Conservation (phyloP, 805 yeast genomes). For the Hagleromyces aurorensis region DNA sequence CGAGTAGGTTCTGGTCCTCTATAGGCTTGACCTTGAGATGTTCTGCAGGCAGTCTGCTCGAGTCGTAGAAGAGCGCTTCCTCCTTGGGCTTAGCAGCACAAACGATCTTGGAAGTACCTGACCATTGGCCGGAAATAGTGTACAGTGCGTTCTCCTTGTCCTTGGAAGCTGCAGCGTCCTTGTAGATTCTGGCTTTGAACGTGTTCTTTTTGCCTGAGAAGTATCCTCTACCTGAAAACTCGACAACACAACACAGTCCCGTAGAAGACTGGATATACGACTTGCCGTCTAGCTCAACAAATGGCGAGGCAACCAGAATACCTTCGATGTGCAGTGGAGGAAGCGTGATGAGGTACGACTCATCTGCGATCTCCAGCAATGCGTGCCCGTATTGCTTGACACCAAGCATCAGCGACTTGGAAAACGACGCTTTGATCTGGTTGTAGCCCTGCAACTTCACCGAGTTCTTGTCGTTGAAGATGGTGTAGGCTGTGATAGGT, state of each 20-base stretch:
- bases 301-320: conserved; percentile 81
- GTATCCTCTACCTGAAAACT: conserved; percentile 88
- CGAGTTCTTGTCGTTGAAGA: conserved; percentile 63
- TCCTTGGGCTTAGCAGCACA: conserved; percentile 21
- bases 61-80: conserved; percentile 55
- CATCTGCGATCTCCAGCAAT: conserved; percentile 55
- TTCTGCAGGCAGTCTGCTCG: conserved; percentile 41
- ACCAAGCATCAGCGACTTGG: conserved; percentile 63
- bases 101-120: conserved; percentile 58
- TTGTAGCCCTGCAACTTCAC: conserved; percentile 80
- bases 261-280: conserved; percentile 75
- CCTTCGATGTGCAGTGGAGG: conserved; percentile 97
- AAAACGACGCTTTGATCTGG: conserved; percentile 77
- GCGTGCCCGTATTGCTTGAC: conserved; percentile 95
- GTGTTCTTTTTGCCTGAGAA: conserved; percentile 91
- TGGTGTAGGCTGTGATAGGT: conserved; percentile 89
- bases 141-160: conserved; percentile 58
- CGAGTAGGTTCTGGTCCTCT: conserved; percentile 71
- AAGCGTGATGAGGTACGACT: conserved; percentile 70
- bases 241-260: conserved; percentile 68
- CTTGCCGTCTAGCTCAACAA: conserved; percentile 86
- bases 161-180: conserved; percentile 41
- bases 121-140: conserved; percentile 90
- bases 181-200: conserved; percentile 76
- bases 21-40: conserved; percentile 70